A percentile compares a stretch with the other conserved stretches of the same genome.
Conservation (phyloP, 148 eudicot genomes). For the Rhododendron mucronatum region DNA sequence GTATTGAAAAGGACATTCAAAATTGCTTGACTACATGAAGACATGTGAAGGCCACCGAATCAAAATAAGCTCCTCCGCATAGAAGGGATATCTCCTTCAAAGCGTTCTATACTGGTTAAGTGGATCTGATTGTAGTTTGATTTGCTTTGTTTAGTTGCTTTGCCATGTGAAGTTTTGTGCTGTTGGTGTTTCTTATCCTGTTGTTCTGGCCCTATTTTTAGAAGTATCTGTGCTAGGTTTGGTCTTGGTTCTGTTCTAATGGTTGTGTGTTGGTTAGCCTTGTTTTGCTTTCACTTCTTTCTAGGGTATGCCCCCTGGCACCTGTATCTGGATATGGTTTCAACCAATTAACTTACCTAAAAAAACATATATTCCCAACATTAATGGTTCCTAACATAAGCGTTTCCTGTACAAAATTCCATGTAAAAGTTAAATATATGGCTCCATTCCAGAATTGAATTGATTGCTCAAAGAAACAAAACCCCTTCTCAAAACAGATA, state of each 20-base stretch:
- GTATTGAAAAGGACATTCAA: not conserved
- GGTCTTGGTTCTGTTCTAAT: not conserved
- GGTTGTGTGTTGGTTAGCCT: not conserved
- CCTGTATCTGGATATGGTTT: not conserved
- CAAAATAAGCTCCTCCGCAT: not conserved
- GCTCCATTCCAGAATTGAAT: not conserved
- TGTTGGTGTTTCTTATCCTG: not conserved
- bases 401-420: not conserved
- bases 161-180: not conserved
- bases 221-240: not conserved
- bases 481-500: not conserved
- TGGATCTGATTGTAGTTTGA: not conserved
- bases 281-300: not conserved
- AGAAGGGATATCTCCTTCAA: not conserved
- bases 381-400: not conserved
- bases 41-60: not conserved
- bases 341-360: not conserved
- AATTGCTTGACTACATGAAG: not conserved
- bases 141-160: not conserved
- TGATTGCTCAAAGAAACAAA: constrained; percentile 9
- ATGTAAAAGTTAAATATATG: too few species aligned
- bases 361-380: too few species aligned
- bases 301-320: not conserved
- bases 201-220: not conserved
- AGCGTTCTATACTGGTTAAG: not conserved